These are phyloP conservation scores for Podospora fimiseda DNA, from an alignment of 495 filamentous ascomycete species.

Conservation along the genomic window DNA sequence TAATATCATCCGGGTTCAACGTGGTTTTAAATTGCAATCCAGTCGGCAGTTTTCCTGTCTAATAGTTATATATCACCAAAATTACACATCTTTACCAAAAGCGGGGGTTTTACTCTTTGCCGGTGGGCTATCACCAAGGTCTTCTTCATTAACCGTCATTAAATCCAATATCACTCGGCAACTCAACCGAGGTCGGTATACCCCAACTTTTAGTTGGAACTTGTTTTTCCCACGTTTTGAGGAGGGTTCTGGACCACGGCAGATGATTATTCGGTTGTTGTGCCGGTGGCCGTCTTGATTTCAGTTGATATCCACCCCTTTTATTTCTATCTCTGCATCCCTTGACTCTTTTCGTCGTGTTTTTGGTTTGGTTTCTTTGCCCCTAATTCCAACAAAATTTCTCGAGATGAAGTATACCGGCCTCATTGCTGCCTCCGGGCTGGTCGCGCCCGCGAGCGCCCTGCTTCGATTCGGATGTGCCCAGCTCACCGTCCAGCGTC, in stretches of 20 bases:
- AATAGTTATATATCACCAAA: not conserved
- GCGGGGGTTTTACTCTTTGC: not conserved
- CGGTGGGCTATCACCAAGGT: not conserved
- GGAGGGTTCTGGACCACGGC: not conserved
- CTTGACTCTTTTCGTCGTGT: not conserved
- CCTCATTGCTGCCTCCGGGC: slow-evolving; percentile 9
- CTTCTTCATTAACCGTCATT: not conserved
- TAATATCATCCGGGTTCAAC: not conserved
- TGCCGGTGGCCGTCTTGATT: no score
- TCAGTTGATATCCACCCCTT: not conserved
- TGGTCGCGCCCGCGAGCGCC: slow-evolving; percentile 8
- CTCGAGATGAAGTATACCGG: not conserved
- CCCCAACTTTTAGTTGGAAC: no score
- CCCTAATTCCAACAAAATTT: not conserved
- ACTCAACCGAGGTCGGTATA: not conserved
- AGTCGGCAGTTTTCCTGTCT: slow-evolving; percentile 7
- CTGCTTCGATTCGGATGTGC: slow-evolving; percentile 58
- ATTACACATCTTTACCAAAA: not conserved
- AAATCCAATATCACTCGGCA: not conserved
- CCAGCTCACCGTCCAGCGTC: slow-evolving; percentile 17
- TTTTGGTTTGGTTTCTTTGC: not conserved
- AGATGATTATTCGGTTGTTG: no score
- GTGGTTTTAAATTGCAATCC: slow-evolving; percentile 5
- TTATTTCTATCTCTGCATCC: not conserved
- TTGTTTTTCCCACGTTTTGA: no score